Percentiles rank a stretch among this genome's conserved stretches.
These are phyloP conservation scores for Colletotrichum tropicicola DNA, from an alignment of 2,329 filamentous ascomycete species.

Conservation along the genomic window DNA sequence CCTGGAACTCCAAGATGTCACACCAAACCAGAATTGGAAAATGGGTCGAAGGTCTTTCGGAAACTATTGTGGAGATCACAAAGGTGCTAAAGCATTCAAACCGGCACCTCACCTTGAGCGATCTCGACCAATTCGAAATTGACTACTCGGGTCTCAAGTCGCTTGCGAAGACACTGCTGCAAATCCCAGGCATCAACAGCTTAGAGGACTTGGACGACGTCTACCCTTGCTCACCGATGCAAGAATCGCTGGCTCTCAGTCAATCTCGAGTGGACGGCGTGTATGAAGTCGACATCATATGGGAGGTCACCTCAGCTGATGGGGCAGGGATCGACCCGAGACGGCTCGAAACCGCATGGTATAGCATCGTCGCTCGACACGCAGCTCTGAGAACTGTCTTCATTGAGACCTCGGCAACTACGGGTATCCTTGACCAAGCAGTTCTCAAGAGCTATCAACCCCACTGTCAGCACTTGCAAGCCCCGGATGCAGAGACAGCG, in stretches of 20 bases:
- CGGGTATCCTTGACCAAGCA: conserved; percentile 36
- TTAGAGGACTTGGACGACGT: conserved; percentile 40
- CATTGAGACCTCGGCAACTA: conserved; percentile 37
- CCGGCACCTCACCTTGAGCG: not conserved
- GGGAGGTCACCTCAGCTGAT: conserved; percentile 27
- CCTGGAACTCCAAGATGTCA: not conserved
- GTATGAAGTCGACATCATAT: conserved; percentile 35
- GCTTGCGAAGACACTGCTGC: not conserved
- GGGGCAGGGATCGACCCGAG: conserved; percentile 27
- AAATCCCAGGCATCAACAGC: not conserved
- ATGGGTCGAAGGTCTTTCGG: not conserved
- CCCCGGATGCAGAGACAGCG: not conserved
- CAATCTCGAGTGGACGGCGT: conserved; percentile 36
- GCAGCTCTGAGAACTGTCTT: conserved; percentile 43
- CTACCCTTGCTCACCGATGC: conserved; percentile 48
- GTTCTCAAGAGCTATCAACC: conserved; percentile 33
- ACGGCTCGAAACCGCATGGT: conserved; percentile 33
- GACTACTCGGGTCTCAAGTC: not conserved
- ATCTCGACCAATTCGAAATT: not conserved
- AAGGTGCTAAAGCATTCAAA: not conserved
- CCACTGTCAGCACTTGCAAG: not conserved
- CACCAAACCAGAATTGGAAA: not conserved
- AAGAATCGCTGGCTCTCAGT: conserved; percentile 47
- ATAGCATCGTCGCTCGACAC: conserved; percentile 38
- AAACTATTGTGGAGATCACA: not conserved